Conservation (phyloP, 495 filamentous ascomycete genomes). For the Penicillium simplicissimum region DNA sequence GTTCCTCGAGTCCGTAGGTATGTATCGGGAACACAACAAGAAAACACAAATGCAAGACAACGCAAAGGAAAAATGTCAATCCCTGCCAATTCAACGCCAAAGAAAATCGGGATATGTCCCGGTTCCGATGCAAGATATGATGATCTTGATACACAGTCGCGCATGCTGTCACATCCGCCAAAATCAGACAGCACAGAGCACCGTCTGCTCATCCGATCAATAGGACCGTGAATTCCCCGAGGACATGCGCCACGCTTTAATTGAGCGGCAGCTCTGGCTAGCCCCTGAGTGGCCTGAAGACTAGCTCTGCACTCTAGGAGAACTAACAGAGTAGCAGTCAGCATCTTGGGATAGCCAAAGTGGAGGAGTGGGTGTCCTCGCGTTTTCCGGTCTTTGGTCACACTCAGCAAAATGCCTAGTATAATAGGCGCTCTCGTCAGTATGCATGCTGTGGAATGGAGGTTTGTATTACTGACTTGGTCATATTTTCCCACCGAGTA, state of each 20-base stretch:
- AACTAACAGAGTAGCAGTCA: background rate
- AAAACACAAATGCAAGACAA: slow-evolving; percentile 1
- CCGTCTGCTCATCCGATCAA: background rate
- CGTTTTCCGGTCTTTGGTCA: background rate
- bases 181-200: background rate
- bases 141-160: background rate
- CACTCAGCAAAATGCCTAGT: slow-evolving; percentile 16
- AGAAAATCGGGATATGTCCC: slow-evolving; percentile 1
- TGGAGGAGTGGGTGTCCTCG: background rate
- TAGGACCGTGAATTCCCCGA: background rate
- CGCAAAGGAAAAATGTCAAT: background rate
- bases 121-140: slow-evolving; percentile 10
- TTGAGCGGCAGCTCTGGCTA: background rate
- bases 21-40: slow-evolving; percentile 3
- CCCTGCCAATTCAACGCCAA: slow-evolving; percentile 2
- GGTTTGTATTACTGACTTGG: slow-evolving; percentile 10
- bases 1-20: background rate
- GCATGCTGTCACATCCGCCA: background rate
- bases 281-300: background rate
- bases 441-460: background rate
- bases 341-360: background rate
- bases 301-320: background rate
- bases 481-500: slow-evolving; percentile 13
- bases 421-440: slow-evolving; percentile 3
- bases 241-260: background rate